Base-by-base conservation (phyloP, 306 rosid genomes). In the Lathyrus aphaca region DNA sequence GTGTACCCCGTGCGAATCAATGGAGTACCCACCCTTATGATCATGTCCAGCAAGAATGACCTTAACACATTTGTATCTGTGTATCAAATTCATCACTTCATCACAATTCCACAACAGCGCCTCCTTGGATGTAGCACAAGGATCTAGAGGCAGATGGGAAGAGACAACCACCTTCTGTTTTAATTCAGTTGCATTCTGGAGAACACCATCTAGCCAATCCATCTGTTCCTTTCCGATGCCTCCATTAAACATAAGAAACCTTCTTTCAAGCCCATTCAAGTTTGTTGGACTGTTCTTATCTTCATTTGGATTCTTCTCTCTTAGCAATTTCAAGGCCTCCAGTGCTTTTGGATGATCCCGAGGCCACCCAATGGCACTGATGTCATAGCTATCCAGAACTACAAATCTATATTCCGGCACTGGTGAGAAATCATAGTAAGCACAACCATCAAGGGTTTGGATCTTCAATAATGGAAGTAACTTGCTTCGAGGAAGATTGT, bases 301-400 rank as follows among this genome's bases (percentile, higher is more conserved):
- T 19, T 68, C 55, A 77, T 93, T 93, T 18, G 94, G 98, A 68
- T 93, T 93, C 83, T 64, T 90, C 73, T 88, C 87, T 2, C 45
- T 40, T 14, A 90, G 92, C 49, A 90, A 25, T 69, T 84, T 74
- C 74, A 81, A 37, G 62, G 97, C 97, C 81, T 90, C 88, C 12
- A 73, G 37, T 53, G 88, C 64, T 15, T 17, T 85, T 30, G 89
- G 89, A 84, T 94, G 90, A 60, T 83, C 95, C 42, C 77, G 75
- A 55, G 97, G 96, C 97, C 98, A 87, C 48, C 98, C 98, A 45
- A 94, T 77, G 43, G 89, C 96, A 71, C 98, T 90, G 40, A 88
- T 78, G 81, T 94, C 98, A 42, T 86, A 90, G 27, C 79, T 93
- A 79, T 94, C 98, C 66, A 93, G 87, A 60, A 93, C 80, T 43